Evolutionary conservation across 163 green algal genomes (phyloP).

Genomic region (Scenedesmus sp.): DNA sequence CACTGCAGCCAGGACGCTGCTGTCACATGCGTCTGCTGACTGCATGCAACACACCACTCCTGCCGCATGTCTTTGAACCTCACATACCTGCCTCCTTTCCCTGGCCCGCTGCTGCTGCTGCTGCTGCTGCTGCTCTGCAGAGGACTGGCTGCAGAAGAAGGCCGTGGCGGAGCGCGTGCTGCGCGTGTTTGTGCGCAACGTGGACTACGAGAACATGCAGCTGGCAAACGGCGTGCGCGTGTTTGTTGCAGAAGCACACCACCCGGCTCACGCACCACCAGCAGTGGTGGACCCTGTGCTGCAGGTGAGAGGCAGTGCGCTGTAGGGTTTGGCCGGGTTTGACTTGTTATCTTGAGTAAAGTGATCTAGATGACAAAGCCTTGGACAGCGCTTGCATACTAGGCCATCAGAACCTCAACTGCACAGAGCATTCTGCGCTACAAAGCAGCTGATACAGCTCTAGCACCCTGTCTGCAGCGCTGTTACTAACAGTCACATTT

Average conservation of each 20-base stretch:
- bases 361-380: neutral
- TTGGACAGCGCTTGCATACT: too few relatives aligned
- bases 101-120: neutral
- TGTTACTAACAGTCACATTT: neutral
- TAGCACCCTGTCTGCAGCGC: neutral
- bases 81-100: neutral
- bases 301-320: neutral
- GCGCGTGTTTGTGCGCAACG: slow-evolving; percentile 48
- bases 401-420: too few relatives aligned
- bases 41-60: too few relatives aligned
- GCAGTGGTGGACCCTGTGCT: slow-evolving; percentile 34
- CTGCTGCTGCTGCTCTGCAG: neutral
- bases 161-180: slow-evolving; percentile 40
- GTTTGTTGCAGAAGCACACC: slow-evolving; percentile 42
- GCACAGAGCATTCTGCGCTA: neutral
- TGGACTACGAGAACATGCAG: slow-evolving; percentile 47
- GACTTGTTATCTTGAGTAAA: neutral
- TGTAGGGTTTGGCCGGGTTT: neutral
- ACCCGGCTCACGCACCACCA: slow-evolving; percentile 23
- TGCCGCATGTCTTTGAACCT: neutral
- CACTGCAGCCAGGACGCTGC: too few relatives aligned
- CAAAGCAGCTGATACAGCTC: neutral
- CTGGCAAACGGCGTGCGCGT: slow-evolving; percentile 36
- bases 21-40: too few relatives aligned
- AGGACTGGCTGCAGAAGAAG: slow-evolving; percentile 53